Base-by-base conservation (phyloP, 2,329 filamentous ascomycete genomes). In the Fusarium tupiense region DNA sequence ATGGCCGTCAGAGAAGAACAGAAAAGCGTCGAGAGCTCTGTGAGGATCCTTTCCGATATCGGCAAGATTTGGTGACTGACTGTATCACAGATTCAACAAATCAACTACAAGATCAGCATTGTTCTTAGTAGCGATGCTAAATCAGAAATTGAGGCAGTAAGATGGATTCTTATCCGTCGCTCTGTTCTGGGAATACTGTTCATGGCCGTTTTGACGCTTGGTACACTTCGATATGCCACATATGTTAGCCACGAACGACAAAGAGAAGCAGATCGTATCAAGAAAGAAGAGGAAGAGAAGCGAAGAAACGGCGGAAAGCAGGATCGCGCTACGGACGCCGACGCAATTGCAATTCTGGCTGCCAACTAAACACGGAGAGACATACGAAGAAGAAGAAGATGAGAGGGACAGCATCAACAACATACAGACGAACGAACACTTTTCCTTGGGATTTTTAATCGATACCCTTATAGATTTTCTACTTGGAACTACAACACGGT, bases 41-140 rank as follows among this genome's bases (percentile, higher is more conserved):
- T 94, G 84, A 63, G 88, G 86, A 24, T 60, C 13, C 10, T 17
- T 29, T 46, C 22, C 54, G 35, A 26, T 37, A 20, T 35, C 19
- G 31, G 19, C 35, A 31, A 35, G 31, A 11, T 41, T 41, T 22
- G 37, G 41, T 44, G 29, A 40, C 71, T 79, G 40, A 79, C 61
- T 61, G 35, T 24, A 14, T 12, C 20, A 8, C 78, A 94, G 88
- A 95, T 98, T 72, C 95, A 98, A 86, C 93, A 98, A 85, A 88
- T 98, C 76, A 97, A 96, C 83, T 98, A 98, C 84, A 96, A 97
- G 82, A 98, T 99, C 82, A 97, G 94, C 29, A 94, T 98, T 38
- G 88, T 90, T 46, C 88, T 99, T 49, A 97, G 94, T 81, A 96
- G 94, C 71, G 96, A 98, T 82, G 91, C 93, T 54, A 95, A 96